Evolutionary conservation across 1,139 yeast genomes (phyloP), one percentile per base, ranked within the genome.

Genomic region (Yamadazyma dushanensis): DNA sequence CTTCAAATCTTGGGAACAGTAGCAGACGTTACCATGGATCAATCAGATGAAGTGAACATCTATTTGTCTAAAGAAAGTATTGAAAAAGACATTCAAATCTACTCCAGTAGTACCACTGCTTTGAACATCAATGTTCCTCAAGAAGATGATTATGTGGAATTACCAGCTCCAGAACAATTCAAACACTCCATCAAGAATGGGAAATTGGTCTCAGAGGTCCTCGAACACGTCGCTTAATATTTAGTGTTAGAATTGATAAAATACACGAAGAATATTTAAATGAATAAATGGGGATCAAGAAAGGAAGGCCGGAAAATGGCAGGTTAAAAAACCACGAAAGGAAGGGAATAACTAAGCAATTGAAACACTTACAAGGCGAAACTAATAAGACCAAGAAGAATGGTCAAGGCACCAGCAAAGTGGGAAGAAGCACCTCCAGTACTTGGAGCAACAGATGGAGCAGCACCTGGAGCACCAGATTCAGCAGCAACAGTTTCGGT

Each of bases 131-230:
- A 88, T 52, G 73, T 88, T 28, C 96, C 95, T 29, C 63, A 68
- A 32, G 77, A 73, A 4, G 79, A 67, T 17, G 85, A 76, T 38
- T 82, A 76, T 59, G 75, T 70, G 36, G 97, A 90, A 56, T 66
- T 80, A 42, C 80, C 96, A 5, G 78, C 84, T 25, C 96, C 97
- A 2, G 97, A 90, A 59, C 97, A 90, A 64, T 73, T 90, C 61
- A 79, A 79, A 51, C 95, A 86, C 59, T 49, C 61, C 9, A 49
- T 70, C 35, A 61, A 57, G 46, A 47, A 57, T 41, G 75, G 76
- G 11, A 68, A 66, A 48, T 56, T 70, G 40, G 58, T 59, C 13
- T 61, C 66, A 33, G 71, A 63, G 40, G 75, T 70, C 35, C 72
- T 70, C 11, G 76, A 70, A 48, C 76, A 70, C 44, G 71, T 63